Evolutionary conservation across 768 basidiomycete species (phyloP).

Genomic region (Mycena filopes): DNA sequence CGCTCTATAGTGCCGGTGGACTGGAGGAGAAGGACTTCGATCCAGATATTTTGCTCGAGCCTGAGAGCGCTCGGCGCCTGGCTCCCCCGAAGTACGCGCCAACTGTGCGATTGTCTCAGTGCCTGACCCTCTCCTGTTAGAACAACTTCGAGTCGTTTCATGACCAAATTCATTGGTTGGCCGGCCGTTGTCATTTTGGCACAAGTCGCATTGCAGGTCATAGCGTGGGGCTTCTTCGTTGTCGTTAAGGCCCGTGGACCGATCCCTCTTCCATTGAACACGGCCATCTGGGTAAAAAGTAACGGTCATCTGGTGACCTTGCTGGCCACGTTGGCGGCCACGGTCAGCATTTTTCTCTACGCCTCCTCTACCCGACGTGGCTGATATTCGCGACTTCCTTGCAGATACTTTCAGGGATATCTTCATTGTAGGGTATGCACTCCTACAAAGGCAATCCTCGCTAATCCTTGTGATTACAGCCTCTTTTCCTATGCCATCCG

Average conservation of each 20-base stretch:
- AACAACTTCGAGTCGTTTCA: too few species aligned
- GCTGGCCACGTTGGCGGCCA: background rate
- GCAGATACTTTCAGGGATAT: background rate
- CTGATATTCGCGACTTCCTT: too few species aligned
- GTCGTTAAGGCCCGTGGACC: background rate
- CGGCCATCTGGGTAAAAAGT: conserved; percentile 2
- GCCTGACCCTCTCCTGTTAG: background rate
- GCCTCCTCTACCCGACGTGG: too few species aligned
- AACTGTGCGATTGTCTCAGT: too few species aligned
- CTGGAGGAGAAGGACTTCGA: background rate
- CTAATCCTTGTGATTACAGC: background rate
- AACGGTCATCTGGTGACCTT: conserved; percentile 7
- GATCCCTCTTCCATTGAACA: background rate
- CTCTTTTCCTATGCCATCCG: conserved; percentile 14
- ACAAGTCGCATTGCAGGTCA: background rate
- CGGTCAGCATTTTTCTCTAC: too few species aligned
- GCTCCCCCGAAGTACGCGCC: too few species aligned
- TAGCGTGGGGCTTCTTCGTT: background rate
- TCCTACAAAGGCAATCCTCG: too few species aligned
- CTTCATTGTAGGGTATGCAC: conserved; percentile 1
- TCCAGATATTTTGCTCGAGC: background rate
- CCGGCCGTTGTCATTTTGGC: conserved; percentile 5
- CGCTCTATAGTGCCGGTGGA: too few species aligned
- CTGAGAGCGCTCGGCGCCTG: too few species aligned
- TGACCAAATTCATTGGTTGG: background rate